A percentile compares a stretch with the other conserved stretches of the same genome.
phyloP scores from a whole-genome alignment of 768 basidiomycete genomes.

The Serpula lacrymans region DNA sequence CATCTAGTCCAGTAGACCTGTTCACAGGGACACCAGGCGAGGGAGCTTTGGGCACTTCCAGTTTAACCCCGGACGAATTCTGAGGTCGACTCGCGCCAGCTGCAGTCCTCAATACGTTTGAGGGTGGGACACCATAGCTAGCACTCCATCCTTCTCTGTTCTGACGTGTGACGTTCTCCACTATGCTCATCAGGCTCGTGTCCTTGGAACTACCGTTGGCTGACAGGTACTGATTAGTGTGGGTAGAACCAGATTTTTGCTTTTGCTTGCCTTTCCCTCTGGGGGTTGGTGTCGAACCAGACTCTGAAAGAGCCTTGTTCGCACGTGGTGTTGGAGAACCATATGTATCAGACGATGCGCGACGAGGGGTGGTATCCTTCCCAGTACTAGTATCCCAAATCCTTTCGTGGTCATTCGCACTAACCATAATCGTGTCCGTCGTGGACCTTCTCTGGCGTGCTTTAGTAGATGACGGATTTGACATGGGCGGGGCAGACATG shows the following conservation, averaged over 20 bases:
- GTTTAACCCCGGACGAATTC: not conserved
- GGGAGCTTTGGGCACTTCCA: slow-evolving; percentile 8
- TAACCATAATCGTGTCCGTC: slow-evolving; percentile 8
- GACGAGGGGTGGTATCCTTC: not conserved
- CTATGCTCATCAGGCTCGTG: slow-evolving; percentile 62
- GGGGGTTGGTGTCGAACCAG: not conserved
- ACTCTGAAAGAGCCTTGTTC: not conserved
- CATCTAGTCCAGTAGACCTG: not conserved
- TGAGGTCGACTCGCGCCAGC: not conserved
- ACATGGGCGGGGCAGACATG: not conserved
- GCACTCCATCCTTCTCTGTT: slow-evolving; percentile 29
- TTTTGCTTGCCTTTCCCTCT: slow-evolving; percentile 8
- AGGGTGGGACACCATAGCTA: not conserved
- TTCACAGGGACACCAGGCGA: not conserved
- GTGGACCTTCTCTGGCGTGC: slow-evolving; percentile 5
- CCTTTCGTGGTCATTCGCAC: not conserved
- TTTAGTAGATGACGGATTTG: not conserved
- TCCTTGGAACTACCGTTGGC: slow-evolving; percentile 16
- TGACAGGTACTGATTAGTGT: not conserved
- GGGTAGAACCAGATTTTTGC: slow-evolving; percentile 3
- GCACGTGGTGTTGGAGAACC: not conserved
- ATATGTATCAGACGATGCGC: slow-evolving; percentile 2
- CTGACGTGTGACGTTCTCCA: slow-evolving; percentile 53
- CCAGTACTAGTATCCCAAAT: not conserved
- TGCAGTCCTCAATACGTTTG: not conserved